These are phyloP conservation scores for Gossypium turneri DNA, from an alignment of 345 rosid genomes.

Conservation along the genomic window DNA sequence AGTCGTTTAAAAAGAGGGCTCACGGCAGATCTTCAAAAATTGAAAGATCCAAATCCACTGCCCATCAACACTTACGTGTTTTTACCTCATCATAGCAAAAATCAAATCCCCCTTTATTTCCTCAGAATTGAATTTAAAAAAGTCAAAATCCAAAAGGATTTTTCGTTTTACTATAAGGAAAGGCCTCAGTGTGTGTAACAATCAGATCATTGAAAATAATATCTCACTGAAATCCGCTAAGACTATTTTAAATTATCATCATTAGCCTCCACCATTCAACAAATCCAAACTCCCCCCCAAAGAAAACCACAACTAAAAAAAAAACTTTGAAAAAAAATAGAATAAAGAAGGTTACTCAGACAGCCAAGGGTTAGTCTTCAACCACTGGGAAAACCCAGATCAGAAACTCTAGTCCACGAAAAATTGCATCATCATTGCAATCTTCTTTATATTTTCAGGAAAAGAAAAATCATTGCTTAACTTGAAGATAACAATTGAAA, in stretches of 20 bases:
- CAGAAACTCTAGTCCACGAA: constrained; percentile 99
- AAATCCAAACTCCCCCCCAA: neutral
- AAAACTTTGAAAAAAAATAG: neutral
- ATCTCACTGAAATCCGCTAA: constrained; percentile 99
- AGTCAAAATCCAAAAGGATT: neutral
- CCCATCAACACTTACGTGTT: constrained; percentile 66
- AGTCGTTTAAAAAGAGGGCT: constrained; percentile 68
- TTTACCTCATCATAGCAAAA: constrained; percentile 64
- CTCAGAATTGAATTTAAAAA: neutral
- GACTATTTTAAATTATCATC: constrained; percentile 64
- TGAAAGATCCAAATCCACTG: constrained; percentile 52
- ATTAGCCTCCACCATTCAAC: constrained; percentile 41
- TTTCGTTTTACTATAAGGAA: neutral
- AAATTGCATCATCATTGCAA: constrained; percentile 64
- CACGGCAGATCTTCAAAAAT: constrained; percentile 53
- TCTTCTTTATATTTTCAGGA: neutral
- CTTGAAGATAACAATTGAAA: neutral
- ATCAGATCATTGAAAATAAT: constrained; percentile 72
- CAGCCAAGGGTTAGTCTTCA: constrained; percentile 99
- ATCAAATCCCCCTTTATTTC: neutral
- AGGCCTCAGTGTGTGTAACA: constrained; percentile 99
- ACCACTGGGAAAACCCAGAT: constrained; percentile 61
- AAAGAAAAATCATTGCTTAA: neutral
- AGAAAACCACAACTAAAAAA: neutral
- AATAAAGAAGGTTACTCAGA: constrained; percentile 62